Percentiles rank a stretch among this genome's conserved stretches.
Conservation (phyloP, 805 yeast genomes). For the Saccharomycopsis javanensis region DNA sequence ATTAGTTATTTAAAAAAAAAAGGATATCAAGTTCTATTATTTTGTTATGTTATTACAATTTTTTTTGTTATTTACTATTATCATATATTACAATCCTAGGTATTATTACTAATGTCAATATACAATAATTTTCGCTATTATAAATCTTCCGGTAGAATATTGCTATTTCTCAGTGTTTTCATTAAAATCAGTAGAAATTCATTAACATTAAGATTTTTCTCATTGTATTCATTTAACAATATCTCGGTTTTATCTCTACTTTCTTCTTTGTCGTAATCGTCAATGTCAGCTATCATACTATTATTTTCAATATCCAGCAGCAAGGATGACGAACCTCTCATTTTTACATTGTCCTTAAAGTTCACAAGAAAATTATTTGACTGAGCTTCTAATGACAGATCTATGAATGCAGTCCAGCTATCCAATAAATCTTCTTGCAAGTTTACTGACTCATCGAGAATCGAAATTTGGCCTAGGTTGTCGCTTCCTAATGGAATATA, state of each 20-base stretch:
- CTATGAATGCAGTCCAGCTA: not conserved
- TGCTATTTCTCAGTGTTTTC: not conserved
- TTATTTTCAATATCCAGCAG: not conserved
- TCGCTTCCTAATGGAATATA: not conserved
- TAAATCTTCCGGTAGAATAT: not conserved
- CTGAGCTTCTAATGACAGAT: not conserved
- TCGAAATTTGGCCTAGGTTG: not conserved
- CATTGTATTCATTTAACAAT: not conserved
- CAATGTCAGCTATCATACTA: not conserved
- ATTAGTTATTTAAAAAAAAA: not conserved
- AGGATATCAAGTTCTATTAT: not conserved
- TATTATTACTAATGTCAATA: not conserved
- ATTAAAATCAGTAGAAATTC: not conserved
- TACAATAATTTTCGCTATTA: not conserved
- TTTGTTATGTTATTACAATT: not conserved
- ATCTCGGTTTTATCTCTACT: not conserved
- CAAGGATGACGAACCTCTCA: not conserved
- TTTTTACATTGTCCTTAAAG: not conserved
- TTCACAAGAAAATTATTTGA: not conserved
- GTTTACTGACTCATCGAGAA: not conserved
- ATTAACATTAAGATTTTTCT: not conserved
- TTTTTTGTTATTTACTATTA: not conserved
- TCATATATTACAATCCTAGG: not conserved
- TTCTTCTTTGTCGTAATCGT: not conserved
- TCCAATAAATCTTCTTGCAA: not conserved